phyloP scores from a whole-genome alignment of 768 basidiomycete genomes.

The Cystofilobasidium bisporidii region DNA sequence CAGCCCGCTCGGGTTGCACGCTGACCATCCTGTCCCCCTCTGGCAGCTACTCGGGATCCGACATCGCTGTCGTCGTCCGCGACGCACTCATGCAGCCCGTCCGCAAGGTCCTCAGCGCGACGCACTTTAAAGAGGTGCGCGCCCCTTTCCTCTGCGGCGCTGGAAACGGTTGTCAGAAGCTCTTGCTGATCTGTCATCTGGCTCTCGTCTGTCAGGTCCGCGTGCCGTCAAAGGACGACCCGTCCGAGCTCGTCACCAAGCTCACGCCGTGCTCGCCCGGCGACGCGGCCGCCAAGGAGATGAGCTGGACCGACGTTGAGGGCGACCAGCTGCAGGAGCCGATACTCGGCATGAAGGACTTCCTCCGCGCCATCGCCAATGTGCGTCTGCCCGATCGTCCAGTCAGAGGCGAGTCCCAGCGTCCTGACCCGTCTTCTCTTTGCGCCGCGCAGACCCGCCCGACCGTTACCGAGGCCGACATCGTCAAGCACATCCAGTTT shows the following conservation, averaged over 20 bases:
- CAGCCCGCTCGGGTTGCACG: background rate
- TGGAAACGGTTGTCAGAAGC: too few species aligned
- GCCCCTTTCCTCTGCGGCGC: too few species aligned
- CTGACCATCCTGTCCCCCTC: background rate
- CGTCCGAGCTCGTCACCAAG: constrained; percentile 42
- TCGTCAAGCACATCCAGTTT: constrained; percentile 49
- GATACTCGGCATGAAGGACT: constrained; percentile 49
- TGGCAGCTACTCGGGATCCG: constrained; percentile 77
- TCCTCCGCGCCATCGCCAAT: constrained; percentile 22
- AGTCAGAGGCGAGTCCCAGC: too few species aligned
- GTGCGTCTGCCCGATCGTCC: constrained; percentile 23
- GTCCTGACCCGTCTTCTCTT: background rate
- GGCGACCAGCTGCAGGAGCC: constrained; percentile 88
- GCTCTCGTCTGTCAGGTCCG: constrained; percentile 26
- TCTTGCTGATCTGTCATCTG: too few species aligned
- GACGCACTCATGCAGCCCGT: constrained; percentile 99
- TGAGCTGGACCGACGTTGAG: constrained; percentile 76
- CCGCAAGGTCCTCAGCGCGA: constrained; percentile 86
- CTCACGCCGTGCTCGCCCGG: constrained; percentile 96
- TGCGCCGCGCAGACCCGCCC: constrained; percentile 54
- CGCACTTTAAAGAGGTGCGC: constrained; percentile 69
- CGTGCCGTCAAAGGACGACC: constrained; percentile 34
- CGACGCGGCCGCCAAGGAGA: constrained; percentile 72
- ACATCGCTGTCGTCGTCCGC: constrained; percentile 86
- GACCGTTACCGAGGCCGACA: constrained; percentile 81